Evolutionary conservation across 1,284 basidiomycete genomes (phyloP), one percentile per base, ranked within the genome.

Genomic region (Pholiota adiposa): DNA sequence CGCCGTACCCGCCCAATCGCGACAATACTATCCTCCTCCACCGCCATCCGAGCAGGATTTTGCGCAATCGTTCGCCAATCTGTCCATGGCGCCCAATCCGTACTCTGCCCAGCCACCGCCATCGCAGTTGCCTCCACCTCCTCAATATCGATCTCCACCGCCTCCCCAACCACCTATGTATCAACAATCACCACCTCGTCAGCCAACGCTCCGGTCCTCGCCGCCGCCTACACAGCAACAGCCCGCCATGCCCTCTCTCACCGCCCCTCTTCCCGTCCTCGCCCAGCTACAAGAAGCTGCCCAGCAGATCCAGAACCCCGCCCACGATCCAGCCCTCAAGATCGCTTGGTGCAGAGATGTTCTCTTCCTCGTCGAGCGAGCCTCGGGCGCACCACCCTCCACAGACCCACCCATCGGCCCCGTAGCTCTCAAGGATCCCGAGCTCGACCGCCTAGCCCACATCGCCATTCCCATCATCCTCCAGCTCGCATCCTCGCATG

Each of bases 331-430:
- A 0, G 69, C 76, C 0, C 77, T 84, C 51, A 85, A 86, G 64
- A 73, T 96, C 16, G 77, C 81, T 18, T 97, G 94, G 94, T 83
- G 85, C 4, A 82, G 88, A 46, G 91, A 94, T 63, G 88, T 96
- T 54, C 76, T 96, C 66, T 84, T 87, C 67, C 88, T 93, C 63
- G 87, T 93, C 63, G 90, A 94, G 62, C 84, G 86, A 52, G 75
- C 83, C 0, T 56, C 63, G 19, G 66, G 58, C 4, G 55, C 49
- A 0, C 4, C 81, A 78, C 61, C 72, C 74, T 69, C 78, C 36
- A 75, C 74, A 11, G 83, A 83, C 61, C 73, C 79, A 0, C 76
- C 79, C 0, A 66, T 80, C 12, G 85, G 85, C 0, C 83, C 87
- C 12, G 76, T 79, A 34, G 70, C 75, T 52, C 85, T 94, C 67